Evolutionary conservation across 2,329 filamentous ascomycete genomes (phyloP), one percentile per base, ranked within the genome.

Genomic region (Aspergillus brasiliensis): DNA sequence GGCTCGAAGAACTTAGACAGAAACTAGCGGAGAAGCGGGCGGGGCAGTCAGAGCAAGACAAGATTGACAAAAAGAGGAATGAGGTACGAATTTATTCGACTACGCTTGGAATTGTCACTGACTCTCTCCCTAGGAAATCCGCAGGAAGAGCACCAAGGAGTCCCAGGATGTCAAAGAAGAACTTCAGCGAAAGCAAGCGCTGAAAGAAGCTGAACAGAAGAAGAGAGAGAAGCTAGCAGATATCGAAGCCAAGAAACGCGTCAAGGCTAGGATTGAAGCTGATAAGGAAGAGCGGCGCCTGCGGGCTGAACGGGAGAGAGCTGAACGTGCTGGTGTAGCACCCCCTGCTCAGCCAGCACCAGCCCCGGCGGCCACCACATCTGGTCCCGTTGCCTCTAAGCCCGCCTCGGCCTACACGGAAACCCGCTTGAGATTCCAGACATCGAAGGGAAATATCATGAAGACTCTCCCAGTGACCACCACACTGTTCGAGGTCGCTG

Each of bases 251-350:
- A 95, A 94, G 82, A 91, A 89, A 77, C 87, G 91, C 37, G 94
- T 97, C 75, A 89, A 92, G 78, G 93, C 92, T 58, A 93, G 93
- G 83, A 97, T 99, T 65, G 93, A 95, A 68, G 93, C 91, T 13
- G 93, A 98, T 80, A 97, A 96, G 82, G 90, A 91, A 68, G 92
- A 94, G 70, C 88, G 95, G 56, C 88, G 91, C 65, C 84, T 89
- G 65, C 96, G 95, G 75, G 89, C 91, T 3, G 95, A 97, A 71
- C 83, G 87, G 59, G 91, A 92, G 68, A 96, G 94, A 79, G 93
- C 93, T 0, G 86, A 87, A 57, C 86, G 94, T n/a, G 91, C 92
- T 67, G 93, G 94, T n/a, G 82, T 86, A 3, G 78, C 84, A 23
- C 75, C 81, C 38, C 79, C 80, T 23, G 71, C 82, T 1, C 76